phyloP scores from a whole-genome alignment of 371 early-diverging fungal species.

The Lichtheimia ramosa region DNA sequence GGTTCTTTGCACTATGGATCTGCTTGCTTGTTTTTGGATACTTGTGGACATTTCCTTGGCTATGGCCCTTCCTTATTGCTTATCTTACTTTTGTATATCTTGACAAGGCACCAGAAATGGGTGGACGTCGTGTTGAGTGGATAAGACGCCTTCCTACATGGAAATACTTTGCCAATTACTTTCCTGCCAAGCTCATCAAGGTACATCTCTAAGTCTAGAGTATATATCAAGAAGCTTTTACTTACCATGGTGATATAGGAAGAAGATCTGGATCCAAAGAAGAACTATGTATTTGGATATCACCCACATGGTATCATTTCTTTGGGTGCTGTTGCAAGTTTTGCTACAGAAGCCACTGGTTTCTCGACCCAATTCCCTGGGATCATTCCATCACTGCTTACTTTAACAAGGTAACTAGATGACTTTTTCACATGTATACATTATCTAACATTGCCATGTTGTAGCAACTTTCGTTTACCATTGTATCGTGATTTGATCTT shows the following conservation, averaged over 20 bases:
- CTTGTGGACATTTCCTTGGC: constrained; percentile 35
- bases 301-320: constrained; percentile 90
- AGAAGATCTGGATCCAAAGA: constrained; percentile 69
- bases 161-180: constrained; percentile 76
- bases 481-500: constrained; percentile 73
- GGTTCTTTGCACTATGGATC: constrained; percentile 61
- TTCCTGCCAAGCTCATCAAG: constrained; percentile 70
- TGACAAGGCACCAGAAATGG: constrained; percentile 63
- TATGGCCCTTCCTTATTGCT: constrained; percentile 60
- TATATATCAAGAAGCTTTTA: background rate
- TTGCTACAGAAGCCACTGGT: constrained; percentile 73
- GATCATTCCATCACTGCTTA: constrained; percentile 59
- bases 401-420: constrained; percentile 47
- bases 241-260: constrained; percentile 36
- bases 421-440: too few relatives aligned
- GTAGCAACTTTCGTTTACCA: constrained; percentile 63
- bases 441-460: background rate
- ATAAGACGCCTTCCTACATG: constrained; percentile 55
- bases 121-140: constrained; percentile 66
- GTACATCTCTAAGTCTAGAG: constrained; percentile 27
- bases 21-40: constrained; percentile 48
- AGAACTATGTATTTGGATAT: constrained; percentile 79
- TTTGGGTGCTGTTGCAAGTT: constrained; percentile 78
- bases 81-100: constrained; percentile 57
- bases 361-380: constrained; percentile 71